Conservation (phyloP, 2,329 filamentous ascomycete genomes). For the Neonectria coccinea region DNA sequence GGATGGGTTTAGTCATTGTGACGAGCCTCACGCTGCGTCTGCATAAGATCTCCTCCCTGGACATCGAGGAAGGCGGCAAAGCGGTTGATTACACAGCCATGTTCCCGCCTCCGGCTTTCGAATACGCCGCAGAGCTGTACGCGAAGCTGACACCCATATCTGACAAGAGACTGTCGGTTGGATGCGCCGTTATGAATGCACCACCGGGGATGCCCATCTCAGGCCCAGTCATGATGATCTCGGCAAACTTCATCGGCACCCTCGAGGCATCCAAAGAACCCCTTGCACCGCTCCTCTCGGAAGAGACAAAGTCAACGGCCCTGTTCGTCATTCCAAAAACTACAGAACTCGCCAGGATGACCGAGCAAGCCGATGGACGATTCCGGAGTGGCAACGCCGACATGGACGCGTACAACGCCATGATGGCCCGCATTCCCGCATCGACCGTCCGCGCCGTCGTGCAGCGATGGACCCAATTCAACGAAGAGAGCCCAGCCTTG, state of each 20-base stretch:
- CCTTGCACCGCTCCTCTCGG: neutral
- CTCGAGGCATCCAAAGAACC: neutral
- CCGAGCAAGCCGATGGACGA: neutral
- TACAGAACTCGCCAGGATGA: neutral
- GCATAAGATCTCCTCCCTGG: neutral
- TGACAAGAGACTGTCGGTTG: neutral
- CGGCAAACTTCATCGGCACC: neutral
- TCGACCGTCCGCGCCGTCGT: neutral
- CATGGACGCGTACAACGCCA: neutral
- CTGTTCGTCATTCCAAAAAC: neutral
- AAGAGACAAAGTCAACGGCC: neutral
- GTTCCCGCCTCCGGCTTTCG: neutral
- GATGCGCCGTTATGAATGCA: neutral
- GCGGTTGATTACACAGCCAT: neutral
- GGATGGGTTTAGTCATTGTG: neutral
- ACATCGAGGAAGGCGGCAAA: neutral
- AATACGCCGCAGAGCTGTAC: neutral
- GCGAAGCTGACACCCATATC: neutral
- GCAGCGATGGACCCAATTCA: neutral
- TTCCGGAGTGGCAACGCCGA: neutral
- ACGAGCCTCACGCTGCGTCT: neutral
- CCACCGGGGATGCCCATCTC: neutral
- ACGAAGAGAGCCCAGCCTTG: neutral
- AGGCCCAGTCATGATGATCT: neutral
- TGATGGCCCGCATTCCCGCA: neutral